Percentiles rank a stretch among this genome's conserved stretches.
Evolutionary conservation across 1,139 yeast genomes (phyloP).

Genomic region (Sugiyamaella novakii): DNA sequence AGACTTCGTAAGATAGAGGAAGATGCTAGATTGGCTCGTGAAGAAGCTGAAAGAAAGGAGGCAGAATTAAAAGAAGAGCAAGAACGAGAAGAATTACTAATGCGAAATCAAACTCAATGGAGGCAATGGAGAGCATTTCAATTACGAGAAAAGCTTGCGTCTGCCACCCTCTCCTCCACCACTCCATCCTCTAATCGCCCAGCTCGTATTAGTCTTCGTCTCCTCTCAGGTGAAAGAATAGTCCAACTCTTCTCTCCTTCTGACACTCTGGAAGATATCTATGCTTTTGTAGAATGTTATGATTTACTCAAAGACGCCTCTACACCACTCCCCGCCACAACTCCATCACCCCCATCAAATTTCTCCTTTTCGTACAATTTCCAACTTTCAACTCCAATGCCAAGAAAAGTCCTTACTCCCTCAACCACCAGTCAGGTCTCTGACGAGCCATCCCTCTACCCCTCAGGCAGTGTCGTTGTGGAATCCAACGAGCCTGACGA

Average conservation of each 20-base stretch:
- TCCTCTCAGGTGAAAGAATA: slow-evolving; percentile 62
- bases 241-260: slow-evolving; percentile 56
- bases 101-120: slow-evolving; percentile 29
- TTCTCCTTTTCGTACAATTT: slow-evolving; percentile 52
- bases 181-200: slow-evolving; percentile 13
- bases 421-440: slow-evolving; percentile 39
- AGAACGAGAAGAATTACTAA: slow-evolving; percentile 19
- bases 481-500: slow-evolving; percentile 54
- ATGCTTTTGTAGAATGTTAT: slow-evolving; percentile 60
- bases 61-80: slow-evolving; percentile 34
- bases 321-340: slow-evolving; percentile 9
- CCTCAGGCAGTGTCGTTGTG: slow-evolving; percentile 61
- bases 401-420: slow-evolving; percentile 51
- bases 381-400: slow-evolving; percentile 57
- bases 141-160: slow-evolving; percentile 22
- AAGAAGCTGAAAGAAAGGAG: slow-evolving; percentile 35
- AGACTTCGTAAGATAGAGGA: slow-evolving; percentile 38
- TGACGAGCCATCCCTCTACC: slow-evolving; percentile 54
- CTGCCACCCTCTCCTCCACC: background rate
- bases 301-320: slow-evolving; percentile 28
- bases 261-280: slow-evolving; percentile 60
- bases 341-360: slow-evolving; percentile 14
- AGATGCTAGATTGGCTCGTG: slow-evolving; percentile 31
- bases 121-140: slow-evolving; percentile 32
- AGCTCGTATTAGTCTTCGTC: slow-evolving; percentile 52